Percentiles rank a stretch among this genome's conserved stretches.
These are phyloP conservation scores for Phaeoacremonium minimum DNA, from an alignment of 2,329 filamentous ascomycete genomes.

Conservation along the genomic window DNA sequence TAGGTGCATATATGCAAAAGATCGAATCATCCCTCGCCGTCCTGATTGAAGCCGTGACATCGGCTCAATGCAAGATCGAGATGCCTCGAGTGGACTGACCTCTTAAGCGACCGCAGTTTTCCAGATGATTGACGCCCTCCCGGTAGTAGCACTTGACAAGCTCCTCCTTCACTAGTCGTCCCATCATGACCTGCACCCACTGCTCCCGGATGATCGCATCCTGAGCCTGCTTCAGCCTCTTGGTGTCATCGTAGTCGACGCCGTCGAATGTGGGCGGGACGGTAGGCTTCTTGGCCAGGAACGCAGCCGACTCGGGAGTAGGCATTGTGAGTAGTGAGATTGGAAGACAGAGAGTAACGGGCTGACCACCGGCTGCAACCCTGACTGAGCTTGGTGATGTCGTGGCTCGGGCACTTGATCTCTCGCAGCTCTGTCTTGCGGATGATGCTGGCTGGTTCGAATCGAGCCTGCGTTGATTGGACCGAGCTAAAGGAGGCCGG, in stretches of 20 bases:
- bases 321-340: slow-evolving; percentile 54
- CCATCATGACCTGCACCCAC: slow-evolving; percentile 90
- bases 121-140: slow-evolving; percentile 82
- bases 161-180: slow-evolving; percentile 74
- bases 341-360: no score
- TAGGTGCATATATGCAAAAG: no score
- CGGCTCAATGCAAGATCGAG: no score
- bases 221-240: slow-evolving; percentile 75
- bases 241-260: slow-evolving; percentile 81
- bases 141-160: slow-evolving; percentile 80
- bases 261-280: slow-evolving; percentile 82
- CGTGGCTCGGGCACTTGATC: no score
- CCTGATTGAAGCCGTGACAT: no score
- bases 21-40: no score
- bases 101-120: slow-evolving; percentile 79
- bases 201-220: slow-evolving; percentile 80
- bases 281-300: slow-evolving; percentile 78
- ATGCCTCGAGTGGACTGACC: slow-evolving; percentile 49
- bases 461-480: no score
- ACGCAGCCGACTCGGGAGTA: slow-evolving; percentile 76
- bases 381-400: no score
- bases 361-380: no score
- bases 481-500: no score
- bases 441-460: no score
- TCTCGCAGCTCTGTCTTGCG: no score